Percentiles rank a stretch among this genome's conserved stretches.
These are phyloP conservation scores for Yamagishiella unicocca DNA, from an alignment of 139 green algal genomes.

Conservation along the genomic window DNA sequence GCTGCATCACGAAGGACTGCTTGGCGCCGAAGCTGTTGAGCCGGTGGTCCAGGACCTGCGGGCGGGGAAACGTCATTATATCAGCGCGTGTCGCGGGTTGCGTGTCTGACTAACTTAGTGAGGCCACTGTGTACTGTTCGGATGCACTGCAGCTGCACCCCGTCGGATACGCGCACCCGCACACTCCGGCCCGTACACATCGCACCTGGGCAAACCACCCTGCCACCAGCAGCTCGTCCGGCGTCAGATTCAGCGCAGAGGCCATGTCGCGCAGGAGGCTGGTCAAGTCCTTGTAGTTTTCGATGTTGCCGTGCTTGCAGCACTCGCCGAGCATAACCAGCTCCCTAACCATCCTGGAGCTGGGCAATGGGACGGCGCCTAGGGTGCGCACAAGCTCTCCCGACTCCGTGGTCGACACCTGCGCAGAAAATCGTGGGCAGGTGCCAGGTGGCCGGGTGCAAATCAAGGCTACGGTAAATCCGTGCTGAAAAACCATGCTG, in stretches of 20 bases:
- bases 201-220: conserved; percentile 19
- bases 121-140: too few relatives aligned
- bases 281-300: neutral
- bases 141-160: too few relatives aligned
- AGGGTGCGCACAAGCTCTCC: neutral
- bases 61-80: too few relatives aligned
- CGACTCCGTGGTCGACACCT: conserved; percentile 1
- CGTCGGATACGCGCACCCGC: too few relatives aligned
- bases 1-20: too few relatives aligned
- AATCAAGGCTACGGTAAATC: neutral
- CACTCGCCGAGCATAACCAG: conserved; percentile 27
- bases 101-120: too few relatives aligned
- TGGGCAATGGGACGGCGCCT: neutral
- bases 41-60: too few relatives aligned
- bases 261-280: conserved; percentile 3
- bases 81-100: too few relatives aligned
- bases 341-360: conserved; percentile 21
- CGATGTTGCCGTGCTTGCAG: conserved; percentile 3
- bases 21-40: too few relatives aligned
- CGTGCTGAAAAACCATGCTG: neutral
- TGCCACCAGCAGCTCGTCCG: conserved; percentile 25
- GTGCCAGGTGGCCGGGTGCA: neutral
- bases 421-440: conserved; percentile 7
- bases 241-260: conserved; percentile 9
- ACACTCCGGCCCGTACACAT: neutral